Evolutionary conservation across 305 asterid genomes (phyloP).

Genomic region (Fraxinus sp.): DNA sequence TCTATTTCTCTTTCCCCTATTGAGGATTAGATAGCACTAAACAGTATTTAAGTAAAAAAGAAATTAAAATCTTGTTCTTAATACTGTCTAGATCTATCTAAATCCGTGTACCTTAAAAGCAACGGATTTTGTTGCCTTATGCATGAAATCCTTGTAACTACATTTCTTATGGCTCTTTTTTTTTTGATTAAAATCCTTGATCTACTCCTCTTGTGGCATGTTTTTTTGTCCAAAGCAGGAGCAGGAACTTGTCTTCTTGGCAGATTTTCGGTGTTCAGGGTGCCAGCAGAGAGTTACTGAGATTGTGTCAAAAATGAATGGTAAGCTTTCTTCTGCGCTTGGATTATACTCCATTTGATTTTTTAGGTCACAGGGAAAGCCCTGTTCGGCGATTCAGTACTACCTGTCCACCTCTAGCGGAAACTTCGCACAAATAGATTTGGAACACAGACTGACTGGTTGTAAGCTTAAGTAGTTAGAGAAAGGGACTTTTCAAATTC

Average conservation of each 20-base stretch:
- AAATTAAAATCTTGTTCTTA: neutral
- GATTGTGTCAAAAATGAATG: constrained; percentile 66
- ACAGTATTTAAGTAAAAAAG: neutral
- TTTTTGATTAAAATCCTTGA: neutral
- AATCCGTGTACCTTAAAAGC: neutral
- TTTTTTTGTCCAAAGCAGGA: constrained; percentile 35
- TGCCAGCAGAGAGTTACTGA: constrained; percentile 81
- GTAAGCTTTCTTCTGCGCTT: constrained; percentile 28
- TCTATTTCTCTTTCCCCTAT: neutral
- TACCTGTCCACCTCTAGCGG: neutral
- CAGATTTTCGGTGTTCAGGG: constrained; percentile 64
- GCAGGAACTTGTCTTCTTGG: constrained; percentile 76
- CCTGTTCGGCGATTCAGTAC: neutral
- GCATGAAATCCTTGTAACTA: neutral
- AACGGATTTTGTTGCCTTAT: neutral
- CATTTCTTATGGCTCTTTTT: neutral
- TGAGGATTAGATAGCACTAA: neutral
- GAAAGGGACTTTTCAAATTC: neutral
- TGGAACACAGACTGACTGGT: neutral
- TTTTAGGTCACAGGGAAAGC: neutral
- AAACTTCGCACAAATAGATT: neutral
- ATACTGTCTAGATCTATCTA: neutral
- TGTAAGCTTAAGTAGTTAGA: neutral
- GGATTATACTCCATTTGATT: neutral
- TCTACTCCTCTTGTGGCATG: neutral